phyloP scores from a whole-genome alignment of 768 basidiomycete species.

The Suillus discolor region DNA sequence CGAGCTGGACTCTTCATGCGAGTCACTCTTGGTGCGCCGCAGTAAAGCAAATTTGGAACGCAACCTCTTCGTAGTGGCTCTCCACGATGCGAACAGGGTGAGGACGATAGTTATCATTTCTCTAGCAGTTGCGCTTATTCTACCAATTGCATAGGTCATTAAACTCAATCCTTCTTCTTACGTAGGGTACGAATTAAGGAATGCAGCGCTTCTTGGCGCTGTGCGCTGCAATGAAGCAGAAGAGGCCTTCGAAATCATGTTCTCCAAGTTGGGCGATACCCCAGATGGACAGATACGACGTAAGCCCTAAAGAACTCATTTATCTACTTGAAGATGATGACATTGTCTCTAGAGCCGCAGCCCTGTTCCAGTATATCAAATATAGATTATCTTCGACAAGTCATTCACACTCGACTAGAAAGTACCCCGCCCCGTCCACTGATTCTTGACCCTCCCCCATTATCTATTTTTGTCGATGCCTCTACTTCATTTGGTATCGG shows the following conservation, averaged over 20 bases:
- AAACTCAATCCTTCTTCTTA: neutral
- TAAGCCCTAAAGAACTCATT: neutral
- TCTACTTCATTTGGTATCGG: slow-evolving; percentile 45
- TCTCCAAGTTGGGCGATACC: neutral
- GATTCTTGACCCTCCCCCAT: slow-evolving; percentile 11
- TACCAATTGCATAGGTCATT: neutral
- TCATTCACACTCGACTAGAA: neutral
- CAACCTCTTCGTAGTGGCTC: neutral
- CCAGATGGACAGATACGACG: neutral
- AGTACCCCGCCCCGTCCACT: neutral
- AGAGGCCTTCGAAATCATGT: neutral
- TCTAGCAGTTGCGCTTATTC: neutral
- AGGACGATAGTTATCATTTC: neutral
- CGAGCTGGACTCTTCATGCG: neutral
- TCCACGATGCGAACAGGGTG: neutral
- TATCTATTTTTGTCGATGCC: slow-evolving; percentile 40
- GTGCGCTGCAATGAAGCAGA: neutral
- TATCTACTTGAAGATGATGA: neutral
- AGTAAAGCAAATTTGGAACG: neutral
- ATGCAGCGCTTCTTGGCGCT: neutral
- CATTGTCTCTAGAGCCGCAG: neutral
- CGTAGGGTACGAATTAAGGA: neutral
- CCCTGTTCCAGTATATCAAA: neutral
- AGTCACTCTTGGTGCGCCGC: neutral
- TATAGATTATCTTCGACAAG: neutral